These are phyloP conservation scores for Phytophthora fragariae DNA, from an alignment of 352 stramenopile species.

Conservation along the genomic window DNA sequence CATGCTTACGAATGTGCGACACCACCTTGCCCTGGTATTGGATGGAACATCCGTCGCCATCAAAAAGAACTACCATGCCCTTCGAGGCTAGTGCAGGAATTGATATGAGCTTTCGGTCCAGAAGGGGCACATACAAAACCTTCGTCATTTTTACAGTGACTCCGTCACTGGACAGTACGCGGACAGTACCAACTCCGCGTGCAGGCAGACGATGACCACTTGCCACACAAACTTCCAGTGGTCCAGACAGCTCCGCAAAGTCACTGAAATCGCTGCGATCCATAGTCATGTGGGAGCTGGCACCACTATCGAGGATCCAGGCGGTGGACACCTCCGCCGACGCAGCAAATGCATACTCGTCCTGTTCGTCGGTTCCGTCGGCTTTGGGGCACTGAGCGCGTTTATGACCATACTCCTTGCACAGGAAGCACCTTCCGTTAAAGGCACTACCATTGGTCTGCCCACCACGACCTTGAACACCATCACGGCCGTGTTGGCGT, in stretches of 20 bases:
- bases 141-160: slow-evolving; percentile 14
- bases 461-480: background rate
- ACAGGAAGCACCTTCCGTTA: slow-evolving; percentile 15
- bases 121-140: background rate
- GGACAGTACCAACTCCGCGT: slow-evolving; percentile 19
- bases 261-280: slow-evolving; percentile 17
- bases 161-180: slow-evolving; percentile 9
- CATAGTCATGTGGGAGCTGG: slow-evolving; percentile 34
- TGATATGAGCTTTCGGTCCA: slow-evolving; percentile 27
- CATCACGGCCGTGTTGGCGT: background rate
- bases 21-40: slow-evolving; percentile 9
- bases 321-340: background rate
- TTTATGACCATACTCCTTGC: slow-evolving; percentile 20
- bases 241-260: background rate
- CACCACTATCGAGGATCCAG: slow-evolving; percentile 33
- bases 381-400: slow-evolving; percentile 4
- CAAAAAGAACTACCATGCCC: slow-evolving; percentile 7
- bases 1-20: background rate
- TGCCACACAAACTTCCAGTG: slow-evolving; percentile 8
- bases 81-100: slow-evolving; percentile 23
- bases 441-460: background rate
- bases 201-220: slow-evolving; percentile 24
- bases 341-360: slow-evolving; percentile 3
- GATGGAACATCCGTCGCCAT: slow-evolving; percentile 13
- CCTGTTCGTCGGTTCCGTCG: background rate